A percentile compares a stretch with the other conserved stretches of the same genome.
phyloP scores from a whole-genome alignment of 495 filamentous ascomycete genomes.

The Xylaria longipes region DNA sequence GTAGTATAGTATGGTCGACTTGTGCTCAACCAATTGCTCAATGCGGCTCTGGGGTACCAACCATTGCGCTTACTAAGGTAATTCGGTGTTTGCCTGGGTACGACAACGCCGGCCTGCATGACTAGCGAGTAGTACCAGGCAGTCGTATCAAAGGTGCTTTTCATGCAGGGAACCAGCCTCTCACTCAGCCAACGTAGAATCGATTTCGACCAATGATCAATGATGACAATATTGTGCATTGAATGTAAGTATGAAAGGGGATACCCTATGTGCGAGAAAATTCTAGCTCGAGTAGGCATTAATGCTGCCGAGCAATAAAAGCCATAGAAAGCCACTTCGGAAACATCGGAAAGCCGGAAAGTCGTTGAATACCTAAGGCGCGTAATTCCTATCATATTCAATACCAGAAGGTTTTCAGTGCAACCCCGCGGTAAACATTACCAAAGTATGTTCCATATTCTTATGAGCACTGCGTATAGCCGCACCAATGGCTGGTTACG shows the following conservation, averaged over 20 bases:
- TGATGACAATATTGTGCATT: not conserved
- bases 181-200: not conserved
- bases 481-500: not conserved
- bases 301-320: not conserved
- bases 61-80: not conserved
- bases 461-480: not conserved
- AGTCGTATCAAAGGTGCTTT: not conserved
- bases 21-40: not conserved
- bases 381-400: not conserved
- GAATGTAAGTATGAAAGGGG: not conserved
- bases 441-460: not conserved
- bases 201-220: not conserved
- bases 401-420: not conserved
- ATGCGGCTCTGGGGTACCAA: not conserved
- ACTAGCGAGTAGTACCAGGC: not conserved
- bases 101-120: not conserved
- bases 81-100: not conserved
- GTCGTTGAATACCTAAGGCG: not conserved
- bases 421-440: not conserved
- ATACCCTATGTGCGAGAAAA: not conserved
- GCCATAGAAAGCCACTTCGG: not conserved
- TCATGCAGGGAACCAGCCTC: not conserved
- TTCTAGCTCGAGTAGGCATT: not conserved
- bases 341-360: not conserved
- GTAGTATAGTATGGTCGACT: not conserved